A percentile compares a stretch with the other conserved stretches of the same genome.
These are phyloP conservation scores for Gleditsia sinensis DNA, from an alignment of 306 rosid genomes.

Conservation along the genomic window DNA sequence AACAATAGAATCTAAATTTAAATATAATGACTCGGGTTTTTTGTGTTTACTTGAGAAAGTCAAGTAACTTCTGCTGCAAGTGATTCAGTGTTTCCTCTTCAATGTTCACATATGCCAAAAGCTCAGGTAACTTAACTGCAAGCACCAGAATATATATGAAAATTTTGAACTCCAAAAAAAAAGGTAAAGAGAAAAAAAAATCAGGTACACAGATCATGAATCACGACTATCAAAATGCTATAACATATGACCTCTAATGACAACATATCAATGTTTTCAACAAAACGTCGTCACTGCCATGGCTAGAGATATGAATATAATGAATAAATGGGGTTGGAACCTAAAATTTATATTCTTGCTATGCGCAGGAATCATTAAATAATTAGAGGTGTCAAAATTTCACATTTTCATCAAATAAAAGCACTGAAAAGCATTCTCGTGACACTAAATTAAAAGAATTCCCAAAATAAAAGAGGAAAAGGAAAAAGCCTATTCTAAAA, in stretches of 20 bases:
- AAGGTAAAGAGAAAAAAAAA: background rate
- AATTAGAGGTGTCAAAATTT: background rate
- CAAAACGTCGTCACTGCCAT: background rate
- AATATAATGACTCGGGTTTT: conserved; percentile 28
- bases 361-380: conserved; percentile 21
- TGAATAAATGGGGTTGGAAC: conserved; percentile 5
- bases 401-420: conserved; percentile 20
- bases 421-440: conserved; percentile 15
- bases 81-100: conserved; percentile 84
- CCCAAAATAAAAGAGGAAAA: conserved; percentile 3
- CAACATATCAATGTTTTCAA: conserved; percentile 9
- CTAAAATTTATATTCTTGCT: background rate
- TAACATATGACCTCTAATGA: background rate
- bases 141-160: conserved; percentile 43
- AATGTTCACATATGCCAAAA: conserved; percentile 80
- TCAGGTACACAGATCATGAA: conserved; percentile 32
- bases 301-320: conserved; percentile 10
- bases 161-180: background rate
- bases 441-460: conserved; percentile 1
- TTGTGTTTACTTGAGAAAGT: conserved; percentile 77
- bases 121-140: conserved; percentile 96
- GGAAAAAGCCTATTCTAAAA: background rate
- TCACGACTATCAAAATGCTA: conserved; percentile 20
- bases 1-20: conserved; percentile 17
- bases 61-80: conserved; percentile 78